These are phyloP conservation scores for Selenicereus undatus DNA, from an alignment of 148 eudicot species.

Conservation along the genomic window DNA sequence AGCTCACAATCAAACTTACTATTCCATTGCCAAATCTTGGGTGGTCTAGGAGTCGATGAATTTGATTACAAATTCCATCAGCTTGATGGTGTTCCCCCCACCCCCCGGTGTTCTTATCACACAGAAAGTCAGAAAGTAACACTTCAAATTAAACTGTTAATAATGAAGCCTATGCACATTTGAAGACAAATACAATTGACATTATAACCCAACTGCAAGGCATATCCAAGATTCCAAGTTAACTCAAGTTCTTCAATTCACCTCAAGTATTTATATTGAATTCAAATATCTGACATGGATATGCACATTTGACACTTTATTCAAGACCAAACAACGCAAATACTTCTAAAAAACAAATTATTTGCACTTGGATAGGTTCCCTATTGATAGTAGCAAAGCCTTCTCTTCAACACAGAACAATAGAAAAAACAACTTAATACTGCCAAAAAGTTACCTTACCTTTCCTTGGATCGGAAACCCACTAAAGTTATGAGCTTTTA, in stretches of 20 bases:
- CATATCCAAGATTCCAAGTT: background rate
- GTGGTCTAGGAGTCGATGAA: too few relatives aligned
- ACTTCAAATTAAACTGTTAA: background rate
- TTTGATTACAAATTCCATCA: too few relatives aligned
- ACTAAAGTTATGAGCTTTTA: slow-evolving; percentile 13
- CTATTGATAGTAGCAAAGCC: background rate
- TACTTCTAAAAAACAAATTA: background rate
- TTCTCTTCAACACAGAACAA: background rate
- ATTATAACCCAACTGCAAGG: background rate
- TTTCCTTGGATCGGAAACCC: slow-evolving; percentile 15
- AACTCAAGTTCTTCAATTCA: background rate
- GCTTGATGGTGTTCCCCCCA: background rate
- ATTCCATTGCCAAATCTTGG: too few relatives aligned
- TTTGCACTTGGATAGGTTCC: background rate
- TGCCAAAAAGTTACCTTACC: background rate
- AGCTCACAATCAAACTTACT: too few relatives aligned
- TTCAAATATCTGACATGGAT: background rate
- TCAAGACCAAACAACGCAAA: background rate
- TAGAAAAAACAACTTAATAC: background rate
- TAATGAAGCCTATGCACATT: too few relatives aligned
- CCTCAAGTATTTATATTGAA: background rate
- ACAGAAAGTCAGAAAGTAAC: background rate
- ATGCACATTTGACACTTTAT: background rate
- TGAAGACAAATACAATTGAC: too few relatives aligned
- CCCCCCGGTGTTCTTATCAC: background rate